Base-by-base conservation (phyloP, 257 asterid species). In the Ajuga chamaepitys region DNA sequence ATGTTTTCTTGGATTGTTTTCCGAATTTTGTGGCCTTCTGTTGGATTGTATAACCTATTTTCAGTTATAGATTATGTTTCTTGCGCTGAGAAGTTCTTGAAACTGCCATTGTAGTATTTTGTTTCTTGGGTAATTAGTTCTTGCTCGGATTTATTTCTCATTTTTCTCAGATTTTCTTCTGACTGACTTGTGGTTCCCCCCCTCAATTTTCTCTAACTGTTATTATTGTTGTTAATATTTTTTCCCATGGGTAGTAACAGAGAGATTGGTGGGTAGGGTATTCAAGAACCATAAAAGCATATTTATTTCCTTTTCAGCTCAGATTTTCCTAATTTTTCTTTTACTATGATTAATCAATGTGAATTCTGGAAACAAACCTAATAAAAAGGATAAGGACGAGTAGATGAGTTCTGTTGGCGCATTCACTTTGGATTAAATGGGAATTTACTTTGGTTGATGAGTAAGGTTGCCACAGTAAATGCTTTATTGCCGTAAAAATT, bases 401-500 rank as follows among this genome's bases (percentile, higher is more conserved):
- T 52, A 28, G 50, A 62, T 74, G 75, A 30, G n/a, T 58, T 38
- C 46, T 38, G 46, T 17, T 69, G 62, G 59, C 48, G 75, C 41
- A 72, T 50, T 63, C 53, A 57, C 38, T 77, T 40, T 26, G 35
- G 70, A 42, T 28, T 60, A 30, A 48, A 4, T 62, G 21, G 17
- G 56, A 25, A 62, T 40, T 37, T 51, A 26, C 58, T 70, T 56
- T 50, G 55, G 74, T 73, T 45, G 75, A 48, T 63, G 56, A 48
- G 59, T 40, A 48, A 62, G 66, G 71, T 66, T 54, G 30, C 68
- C 2, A 44, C 13, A 53, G 68, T 62, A 63, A 55, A 24, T 71
- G 57, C 63, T 48, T 60, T 46, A 28, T 50, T 57, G 65, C 71
- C 22, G 63, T 71, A 57, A 44, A 63, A 50, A 54, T 35, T 68